These are phyloP conservation scores for Cladophialophora carrionii DNA, from an alignment of 2,329 filamentous ascomycete genomes.

Conservation along the genomic window DNA sequence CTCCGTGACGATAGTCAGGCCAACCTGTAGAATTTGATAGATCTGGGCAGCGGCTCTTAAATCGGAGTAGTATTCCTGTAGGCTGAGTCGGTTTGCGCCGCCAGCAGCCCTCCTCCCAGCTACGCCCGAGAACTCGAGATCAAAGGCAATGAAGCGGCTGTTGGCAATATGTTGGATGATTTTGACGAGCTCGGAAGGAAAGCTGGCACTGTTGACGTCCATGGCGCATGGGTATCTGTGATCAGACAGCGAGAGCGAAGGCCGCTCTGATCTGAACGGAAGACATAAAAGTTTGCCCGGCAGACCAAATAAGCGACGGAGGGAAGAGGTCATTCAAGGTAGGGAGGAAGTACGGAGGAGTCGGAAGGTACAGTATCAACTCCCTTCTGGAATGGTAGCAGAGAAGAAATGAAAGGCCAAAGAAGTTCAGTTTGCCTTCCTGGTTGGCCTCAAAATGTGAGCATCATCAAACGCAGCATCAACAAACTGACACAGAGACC, in stretches of 20 bases:
- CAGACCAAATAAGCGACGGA: constrained; percentile 17
- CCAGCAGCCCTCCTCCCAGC: constrained; percentile 41
- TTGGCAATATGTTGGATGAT: constrained; percentile 62
- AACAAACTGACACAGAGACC: background rate
- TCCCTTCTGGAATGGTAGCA: background rate
- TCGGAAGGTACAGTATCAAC: no score
- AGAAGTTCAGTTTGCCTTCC: background rate
- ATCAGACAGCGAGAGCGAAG: constrained; percentile 10
- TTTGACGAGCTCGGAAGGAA: constrained; percentile 40
- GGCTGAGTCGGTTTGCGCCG: constrained; percentile 47
- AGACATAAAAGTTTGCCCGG: constrained; percentile 26
- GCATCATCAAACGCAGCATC: background rate
- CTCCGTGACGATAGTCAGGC: constrained; percentile 67
- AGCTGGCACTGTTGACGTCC: constrained; percentile 36
- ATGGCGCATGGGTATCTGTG: constrained; percentile 28
- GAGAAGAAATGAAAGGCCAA: background rate
- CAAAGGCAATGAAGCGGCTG: constrained; percentile 65
- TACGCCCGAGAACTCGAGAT: constrained; percentile 70
- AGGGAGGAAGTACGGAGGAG: background rate
- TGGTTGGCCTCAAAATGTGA: background rate
- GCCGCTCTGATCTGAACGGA: constrained; percentile 19
- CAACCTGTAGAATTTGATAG: constrained; percentile 68
- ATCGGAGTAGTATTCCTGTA: constrained; percentile 66
- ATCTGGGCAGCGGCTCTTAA: constrained; percentile 63
- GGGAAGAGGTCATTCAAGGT: constrained; percentile 10